These are phyloP conservation scores for Leptosphaerulina australis DNA, from an alignment of 2,329 filamentous ascomycete genomes.

Conservation along the genomic window DNA sequence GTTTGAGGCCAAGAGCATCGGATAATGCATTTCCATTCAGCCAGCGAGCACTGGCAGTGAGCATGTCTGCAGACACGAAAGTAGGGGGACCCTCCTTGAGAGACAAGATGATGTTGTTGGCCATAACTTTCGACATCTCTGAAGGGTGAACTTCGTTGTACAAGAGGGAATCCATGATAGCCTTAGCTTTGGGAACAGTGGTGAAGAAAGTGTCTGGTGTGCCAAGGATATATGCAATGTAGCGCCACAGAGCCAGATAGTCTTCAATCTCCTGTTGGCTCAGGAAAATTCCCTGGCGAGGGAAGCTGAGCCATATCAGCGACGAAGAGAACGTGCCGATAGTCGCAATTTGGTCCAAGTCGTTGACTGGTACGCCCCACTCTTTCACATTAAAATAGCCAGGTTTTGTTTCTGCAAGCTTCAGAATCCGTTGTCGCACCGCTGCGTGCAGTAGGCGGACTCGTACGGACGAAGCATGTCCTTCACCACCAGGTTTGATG, in stretches of 20 bases:
- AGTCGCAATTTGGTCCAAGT: slow-evolving; percentile 75
- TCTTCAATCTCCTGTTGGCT: slow-evolving; percentile 67
- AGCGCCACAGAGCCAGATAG: slow-evolving; percentile 77
- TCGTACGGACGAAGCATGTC: slow-evolving; percentile 67
- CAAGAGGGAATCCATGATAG: slow-evolving; percentile 71
- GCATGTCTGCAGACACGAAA: slow-evolving; percentile 68
- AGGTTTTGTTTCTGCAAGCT: slow-evolving; percentile 61
- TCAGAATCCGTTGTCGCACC: slow-evolving; percentile 69
- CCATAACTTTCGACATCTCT: slow-evolving; percentile 66
- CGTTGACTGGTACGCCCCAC: slow-evolving; percentile 73
- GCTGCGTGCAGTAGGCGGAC: slow-evolving; percentile 73
- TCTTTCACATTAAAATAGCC: slow-evolving; percentile 66
- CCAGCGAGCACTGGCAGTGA: slow-evolving; percentile 71
- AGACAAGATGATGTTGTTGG: slow-evolving; percentile 75
- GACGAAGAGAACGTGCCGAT: slow-evolving; percentile 72
- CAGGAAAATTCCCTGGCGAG: slow-evolving; percentile 73
- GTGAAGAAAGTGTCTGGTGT: slow-evolving; percentile 67
- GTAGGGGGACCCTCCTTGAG: slow-evolving; percentile 70
- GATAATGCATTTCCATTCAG: slow-evolving; percentile 71
- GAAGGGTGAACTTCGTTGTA: slow-evolving; percentile 70
- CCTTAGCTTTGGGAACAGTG: slow-evolving; percentile 61
- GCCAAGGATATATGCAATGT: slow-evolving; percentile 74
- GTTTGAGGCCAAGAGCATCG: slow-evolving; percentile 64
- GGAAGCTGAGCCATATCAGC: slow-evolving; percentile 71
- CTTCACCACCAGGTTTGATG: slow-evolving; percentile 71